Base-by-base conservation (phyloP, 2,329 filamentous ascomycete genomes). In the Rhynchosporium secalis region DNA sequence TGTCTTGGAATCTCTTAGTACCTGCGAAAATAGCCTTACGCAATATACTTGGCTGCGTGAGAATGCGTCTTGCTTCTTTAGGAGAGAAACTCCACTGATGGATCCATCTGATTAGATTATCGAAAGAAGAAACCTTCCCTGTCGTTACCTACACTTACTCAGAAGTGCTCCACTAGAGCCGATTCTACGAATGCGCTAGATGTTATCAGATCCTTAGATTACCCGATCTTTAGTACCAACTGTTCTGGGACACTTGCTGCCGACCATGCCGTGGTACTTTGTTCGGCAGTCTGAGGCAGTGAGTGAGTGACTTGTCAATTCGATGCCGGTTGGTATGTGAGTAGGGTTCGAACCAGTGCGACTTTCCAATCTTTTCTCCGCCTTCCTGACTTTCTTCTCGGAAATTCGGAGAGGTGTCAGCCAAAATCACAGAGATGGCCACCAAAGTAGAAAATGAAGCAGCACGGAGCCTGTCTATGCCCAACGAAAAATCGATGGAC, bases 91-190 rank as follows among this genome's bases (percentile, higher is more conserved):
- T 28, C 26, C 26, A 12, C 28, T 29, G 52, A 56, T 45, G 36
- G 36, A 29, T 36, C 40, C 29, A 56, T 56, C 52, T 56, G 52
- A 56, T 56, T 56, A 56, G 52, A 56, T 55, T 36, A 55, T 26
- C 12, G 52, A 15, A 15, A 26, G 20, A 31, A 28, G 45, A 13
- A 36, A 31, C 38, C 52, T 56, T 33, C 40, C 52, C n/a, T 56
- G 40, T 20, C 41, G 28, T 10, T 1, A 26, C 12, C 3, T 20
- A 38, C 33, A 52, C 49, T n/a, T n/a, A 38, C 31, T n/a, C 49
- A 33, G 20, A n/a, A 38, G 6, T 40, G 49, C 49, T 52, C 49
- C 49, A 52, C 49, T 45, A 4, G 36, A 29, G 38, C n/a, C 31
- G 52, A 26, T 43, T 56, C 41, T 9, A 8, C 10, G 15, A 55